phyloP scores from a whole-genome alignment of 2,329 filamentous ascomycete genomes.

The Phialophora macrospora region DNA sequence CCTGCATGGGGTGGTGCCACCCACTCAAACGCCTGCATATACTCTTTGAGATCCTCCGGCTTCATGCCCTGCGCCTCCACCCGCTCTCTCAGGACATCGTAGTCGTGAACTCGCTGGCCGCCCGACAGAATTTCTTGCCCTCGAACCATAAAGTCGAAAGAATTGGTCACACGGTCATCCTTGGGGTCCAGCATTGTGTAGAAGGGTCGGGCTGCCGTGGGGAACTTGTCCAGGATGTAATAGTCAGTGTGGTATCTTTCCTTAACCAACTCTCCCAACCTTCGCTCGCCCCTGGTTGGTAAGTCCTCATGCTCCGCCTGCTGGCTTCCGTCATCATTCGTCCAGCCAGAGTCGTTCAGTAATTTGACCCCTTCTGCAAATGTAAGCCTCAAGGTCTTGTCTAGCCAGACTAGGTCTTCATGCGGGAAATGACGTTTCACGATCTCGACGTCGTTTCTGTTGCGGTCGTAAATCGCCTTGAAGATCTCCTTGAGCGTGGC shows the following conservation, averaged over 20 bases:
- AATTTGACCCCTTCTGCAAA: constrained; percentile 75
- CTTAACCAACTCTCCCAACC: constrained; percentile 75
- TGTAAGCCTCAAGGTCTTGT: constrained; percentile 73
- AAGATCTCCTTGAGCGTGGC: constrained; percentile 75
- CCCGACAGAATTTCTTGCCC: constrained; percentile 83
- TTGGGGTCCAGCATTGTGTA: constrained; percentile 77
- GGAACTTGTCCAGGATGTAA: constrained; percentile 86
- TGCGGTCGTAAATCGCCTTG: constrained; percentile 65
- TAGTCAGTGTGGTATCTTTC: constrained; percentile 80
- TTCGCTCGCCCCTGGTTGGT: constrained; percentile 76
- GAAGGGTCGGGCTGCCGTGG: constrained; percentile 74
- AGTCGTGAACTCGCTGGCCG: constrained; percentile 80
- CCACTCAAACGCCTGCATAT: constrained; percentile 77
- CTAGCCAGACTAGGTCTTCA: constrained; percentile 75
- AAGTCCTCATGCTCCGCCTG: constrained; percentile 71
- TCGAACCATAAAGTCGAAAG: constrained; percentile 83
- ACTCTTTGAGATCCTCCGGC: constrained; percentile 75
- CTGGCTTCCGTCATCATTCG: constrained; percentile 69
- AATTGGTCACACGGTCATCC: constrained; percentile 72
- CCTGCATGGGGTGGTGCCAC: constrained; percentile 80
- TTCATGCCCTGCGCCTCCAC: constrained; percentile 72
- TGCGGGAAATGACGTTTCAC: constrained; percentile 77
- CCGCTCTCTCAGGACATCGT: constrained; percentile 67
- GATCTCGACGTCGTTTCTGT: constrained; percentile 68
- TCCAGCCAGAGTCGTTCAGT: constrained; percentile 70